Percentiles rank a stretch among this genome's conserved stretches.
Conservation (phyloP, 129 eudicot genomes). For the Erigeron canadensis region DNA sequence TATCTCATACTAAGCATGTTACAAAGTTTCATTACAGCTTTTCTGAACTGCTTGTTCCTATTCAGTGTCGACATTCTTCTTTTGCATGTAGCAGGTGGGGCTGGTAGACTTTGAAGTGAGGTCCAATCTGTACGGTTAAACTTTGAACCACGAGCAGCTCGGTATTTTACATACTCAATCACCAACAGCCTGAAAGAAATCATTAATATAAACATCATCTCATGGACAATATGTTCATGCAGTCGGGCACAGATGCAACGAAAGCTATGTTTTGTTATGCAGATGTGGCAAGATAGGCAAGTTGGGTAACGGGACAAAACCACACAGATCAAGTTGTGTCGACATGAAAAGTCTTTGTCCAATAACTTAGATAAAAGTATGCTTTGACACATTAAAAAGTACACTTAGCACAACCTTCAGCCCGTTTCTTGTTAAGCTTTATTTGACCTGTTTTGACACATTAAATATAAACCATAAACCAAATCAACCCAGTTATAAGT, state of each 20-base stretch:
- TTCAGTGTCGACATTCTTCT: conserved; percentile 66
- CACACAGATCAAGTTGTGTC: neutral
- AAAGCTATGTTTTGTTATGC: neutral
- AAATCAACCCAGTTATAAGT: no score
- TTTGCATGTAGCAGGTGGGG: conserved; percentile 66
- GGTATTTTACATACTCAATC: conserved; percentile 68
- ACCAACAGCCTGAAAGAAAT: conserved; percentile 62
- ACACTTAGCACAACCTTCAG: neutral
- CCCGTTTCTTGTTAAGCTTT: neutral
- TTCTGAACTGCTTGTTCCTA: conserved; percentile 49
- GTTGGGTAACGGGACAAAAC: neutral
- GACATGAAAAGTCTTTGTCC: neutral
- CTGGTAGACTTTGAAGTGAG: conserved; percentile 65
- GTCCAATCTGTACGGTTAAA: conserved; percentile 73
- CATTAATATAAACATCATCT: conserved; percentile 4
- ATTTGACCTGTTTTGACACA: neutral
- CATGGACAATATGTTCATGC: neutral
- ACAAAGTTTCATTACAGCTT: conserved; percentile 68
- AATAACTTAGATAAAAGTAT: neutral
- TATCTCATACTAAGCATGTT: conserved; percentile 66
- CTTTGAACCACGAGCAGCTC: conserved; percentile 77
- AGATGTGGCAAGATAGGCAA: neutral
- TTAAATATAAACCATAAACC: no score
- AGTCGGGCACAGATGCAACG: conserved; percentile 1
- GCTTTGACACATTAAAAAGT: neutral